These are phyloP conservation scores for Kazachstania psychrophila DNA, from an alignment of 805 yeast genomes.

Conservation along the genomic window DNA sequence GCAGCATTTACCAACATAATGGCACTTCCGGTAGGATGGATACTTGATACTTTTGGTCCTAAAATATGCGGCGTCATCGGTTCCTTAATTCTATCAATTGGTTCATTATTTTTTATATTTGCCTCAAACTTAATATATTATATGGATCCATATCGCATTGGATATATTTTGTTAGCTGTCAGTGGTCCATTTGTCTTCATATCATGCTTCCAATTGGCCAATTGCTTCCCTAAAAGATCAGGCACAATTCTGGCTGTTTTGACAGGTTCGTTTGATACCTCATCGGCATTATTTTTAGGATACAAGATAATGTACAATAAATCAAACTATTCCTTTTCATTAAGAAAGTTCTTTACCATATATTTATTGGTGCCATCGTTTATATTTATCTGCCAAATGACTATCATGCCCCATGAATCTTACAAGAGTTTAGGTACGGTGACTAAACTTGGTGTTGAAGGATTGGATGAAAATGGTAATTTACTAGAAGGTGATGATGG, in stretches of 20 bases:
- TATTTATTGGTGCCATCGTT: slow-evolving; percentile 73
- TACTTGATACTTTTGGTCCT: slow-evolving; percentile 76
- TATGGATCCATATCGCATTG: slow-evolving; percentile 59
- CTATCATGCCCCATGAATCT: slow-evolving; percentile 71
- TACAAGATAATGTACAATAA: slow-evolving; percentile 59
- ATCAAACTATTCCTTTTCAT: slow-evolving; percentile 19
- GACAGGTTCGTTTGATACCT: slow-evolving; percentile 91
- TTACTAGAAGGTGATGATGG: slow-evolving; percentile 33
- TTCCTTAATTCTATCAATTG: slow-evolving; percentile 46
- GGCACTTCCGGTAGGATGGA: slow-evolving; percentile 73
- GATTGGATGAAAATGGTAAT: slow-evolving; percentile 61
- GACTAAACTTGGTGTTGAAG: slow-evolving; percentile 62
- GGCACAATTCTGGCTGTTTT: slow-evolving; percentile 74
- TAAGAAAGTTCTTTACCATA: slow-evolving; percentile 52
- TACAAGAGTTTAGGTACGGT: slow-evolving; percentile 64
- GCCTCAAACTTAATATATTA: slow-evolving; percentile 12
- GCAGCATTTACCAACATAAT: slow-evolving; percentile 80
- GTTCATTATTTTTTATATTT: slow-evolving; percentile 34
- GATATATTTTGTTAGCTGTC: slow-evolving; percentile 68
- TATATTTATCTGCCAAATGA: slow-evolving; percentile 61
- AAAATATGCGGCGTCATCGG: slow-evolving; percentile 71
- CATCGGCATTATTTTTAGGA: slow-evolving; percentile 74
- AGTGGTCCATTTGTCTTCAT: slow-evolving; percentile 95
- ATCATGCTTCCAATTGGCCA: slow-evolving; percentile 82
- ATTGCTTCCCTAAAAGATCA: slow-evolving; percentile 72